These are phyloP conservation scores for Sporothrix brasiliensis DNA, from an alignment of 2,329 filamentous ascomycete genomes.

Conservation along the genomic window DNA sequence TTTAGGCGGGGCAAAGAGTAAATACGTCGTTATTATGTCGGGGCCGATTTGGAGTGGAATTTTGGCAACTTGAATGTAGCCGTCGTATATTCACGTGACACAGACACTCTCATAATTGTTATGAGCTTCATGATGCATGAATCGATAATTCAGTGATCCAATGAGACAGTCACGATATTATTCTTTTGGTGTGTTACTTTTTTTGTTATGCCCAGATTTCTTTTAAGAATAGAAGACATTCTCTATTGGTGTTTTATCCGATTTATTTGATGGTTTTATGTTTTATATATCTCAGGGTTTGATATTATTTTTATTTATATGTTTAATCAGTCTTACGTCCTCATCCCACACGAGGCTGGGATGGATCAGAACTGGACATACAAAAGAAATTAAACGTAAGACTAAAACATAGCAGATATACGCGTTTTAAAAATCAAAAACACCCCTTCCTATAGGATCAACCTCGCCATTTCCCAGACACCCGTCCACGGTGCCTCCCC, in stretches of 20 bases:
- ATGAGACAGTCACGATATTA: too few relatives aligned
- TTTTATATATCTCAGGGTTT: not conserved
- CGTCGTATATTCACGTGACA: not conserved
- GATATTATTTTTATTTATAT: not conserved
- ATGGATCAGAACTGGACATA: not conserved
- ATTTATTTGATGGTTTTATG: not conserved
- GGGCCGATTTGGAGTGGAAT: not conserved
- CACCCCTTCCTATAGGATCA: slow-evolving; percentile 18
- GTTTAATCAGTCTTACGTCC: not conserved
- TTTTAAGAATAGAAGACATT: not conserved
- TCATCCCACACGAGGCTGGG: not conserved
- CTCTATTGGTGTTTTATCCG: not conserved
- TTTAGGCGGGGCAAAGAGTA: not conserved
- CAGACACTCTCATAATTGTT: not conserved
- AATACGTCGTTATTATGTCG: not conserved
- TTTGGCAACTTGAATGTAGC: not conserved
- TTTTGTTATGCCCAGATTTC: not conserved
- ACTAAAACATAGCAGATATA: not conserved
- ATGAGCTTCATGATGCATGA: slow-evolving; percentile 3
- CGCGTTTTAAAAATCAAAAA: slow-evolving; percentile 4
- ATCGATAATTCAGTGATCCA: not conserved
- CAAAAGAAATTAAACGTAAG: not conserved
- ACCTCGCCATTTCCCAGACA: slow-evolving; percentile 15
- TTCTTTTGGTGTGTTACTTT: not conserved
- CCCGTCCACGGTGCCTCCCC: slow-evolving; percentile 5